These are phyloP conservation scores for Xylaria sp. DNA, from an alignment of 2,329 filamentous ascomycete genomes.

Conservation along the genomic window DNA sequence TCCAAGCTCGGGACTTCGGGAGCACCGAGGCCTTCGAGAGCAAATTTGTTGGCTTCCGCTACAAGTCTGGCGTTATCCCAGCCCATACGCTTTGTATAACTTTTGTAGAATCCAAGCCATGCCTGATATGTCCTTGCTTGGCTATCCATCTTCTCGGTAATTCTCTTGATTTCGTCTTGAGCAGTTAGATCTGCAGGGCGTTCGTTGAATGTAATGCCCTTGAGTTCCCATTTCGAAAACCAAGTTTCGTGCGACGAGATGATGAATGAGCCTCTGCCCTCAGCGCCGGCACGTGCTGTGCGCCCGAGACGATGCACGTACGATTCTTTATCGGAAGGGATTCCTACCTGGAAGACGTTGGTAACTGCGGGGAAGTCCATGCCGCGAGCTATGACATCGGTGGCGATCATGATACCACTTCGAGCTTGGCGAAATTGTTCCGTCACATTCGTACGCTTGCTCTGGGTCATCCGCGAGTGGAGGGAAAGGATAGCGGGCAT, in stretches of 20 bases:
- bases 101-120: slow-evolving; percentile 67
- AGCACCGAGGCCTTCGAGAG: slow-evolving; percentile 59
- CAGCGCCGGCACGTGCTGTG: slow-evolving; percentile 72
- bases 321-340: slow-evolving; percentile 68
- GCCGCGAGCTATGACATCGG: slow-evolving; percentile 76
- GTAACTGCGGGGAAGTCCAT: slow-evolving; percentile 80
- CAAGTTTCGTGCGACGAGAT: slow-evolving; percentile 62
- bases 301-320: slow-evolving; percentile 77
- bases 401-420: slow-evolving; percentile 70
- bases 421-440: slow-evolving; percentile 68
- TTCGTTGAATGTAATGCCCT: slow-evolving; percentile 64
- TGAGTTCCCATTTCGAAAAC: slow-evolving; percentile 62
- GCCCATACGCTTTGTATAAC: slow-evolving; percentile 56
- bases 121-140: slow-evolving; percentile 65
- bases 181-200: slow-evolving; percentile 59
- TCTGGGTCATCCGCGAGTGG: slow-evolving; percentile 64
- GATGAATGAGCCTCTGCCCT: slow-evolving; percentile 71
- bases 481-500: slow-evolving; percentile 59
- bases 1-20: slow-evolving; percentile 60
- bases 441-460: slow-evolving; percentile 66
- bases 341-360: slow-evolving; percentile 72
- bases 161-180: slow-evolving; percentile 51
- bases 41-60: slow-evolving; percentile 62
- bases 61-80: slow-evolving; percentile 57
- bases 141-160: slow-evolving; percentile 56